Base-by-base conservation (phyloP, 768 basidiomycete genomes). In the Phylloporus sp. region DNA sequence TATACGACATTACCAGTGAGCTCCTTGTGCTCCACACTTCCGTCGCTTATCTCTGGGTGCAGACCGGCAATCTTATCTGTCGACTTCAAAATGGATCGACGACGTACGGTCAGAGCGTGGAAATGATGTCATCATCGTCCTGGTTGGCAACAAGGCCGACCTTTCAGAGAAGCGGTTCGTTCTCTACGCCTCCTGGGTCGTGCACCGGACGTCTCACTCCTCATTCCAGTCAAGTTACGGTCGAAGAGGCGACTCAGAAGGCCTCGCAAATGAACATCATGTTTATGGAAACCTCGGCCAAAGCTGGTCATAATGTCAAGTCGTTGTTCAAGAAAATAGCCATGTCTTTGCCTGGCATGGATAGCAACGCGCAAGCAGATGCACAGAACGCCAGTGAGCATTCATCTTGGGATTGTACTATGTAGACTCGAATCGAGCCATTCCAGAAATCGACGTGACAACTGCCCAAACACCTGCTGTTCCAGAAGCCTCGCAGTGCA, bases 231-330 rank as follows among this genome's bases (percentile, higher is more conserved):
- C 94, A 99, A 82, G 95, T 99, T n/a, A 98, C 95, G 8, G 76
- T 94, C 5, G 96, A 99, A 65, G 96, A 98, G 63, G 91, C 95
- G 10, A 95, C 94, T 21, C 81, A 84, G 36, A 92, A 92, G 62
- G 79, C 93, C 13, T 85, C 90, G 36, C 85, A 95, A 64, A 72
- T 96, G 53, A 86, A 84, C 59, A 90, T 98, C 56, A 90, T 98
- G 86, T 96, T 95, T 64, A 98, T 98, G 86, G 96, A 99, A 71
- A 98, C 96, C 9, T 96, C 92, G 23, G 96, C 96, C 24, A 99
- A 99, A 67, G 96, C 96, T 7, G 96, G 96, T 3, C 96, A 98
- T 66, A 99, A 99, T 55, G 96, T 99, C 51, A 99, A 99, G 74
- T 90, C 90, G 55, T 68, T 99, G 56, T 99, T 99, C 78, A 94